Evolutionary conservation across 441 rosid genomes (phyloP).

Genomic region (Aquilaria agallochum): DNA sequence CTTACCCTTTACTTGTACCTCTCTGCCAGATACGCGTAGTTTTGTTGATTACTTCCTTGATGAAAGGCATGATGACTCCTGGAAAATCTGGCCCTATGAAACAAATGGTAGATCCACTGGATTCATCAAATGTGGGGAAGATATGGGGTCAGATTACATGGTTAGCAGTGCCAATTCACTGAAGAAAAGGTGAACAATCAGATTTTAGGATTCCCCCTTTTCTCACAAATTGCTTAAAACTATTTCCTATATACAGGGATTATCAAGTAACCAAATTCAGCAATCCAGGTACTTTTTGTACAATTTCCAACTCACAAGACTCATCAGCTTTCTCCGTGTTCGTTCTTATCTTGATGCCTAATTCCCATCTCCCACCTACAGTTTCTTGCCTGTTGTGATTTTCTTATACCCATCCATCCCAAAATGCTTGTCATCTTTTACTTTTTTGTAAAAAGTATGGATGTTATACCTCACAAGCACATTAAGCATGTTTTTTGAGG

Average conservation of each 20-base stretch:
- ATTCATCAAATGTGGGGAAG: constrained; percentile 25
- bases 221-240: constrained; percentile 8
- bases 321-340: background rate
- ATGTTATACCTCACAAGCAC: too few relatives aligned
- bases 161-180: constrained; percentile 26
- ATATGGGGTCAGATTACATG: constrained; percentile 29
- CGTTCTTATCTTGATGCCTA: background rate
- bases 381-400: too few relatives aligned
- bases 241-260: constrained; percentile 40
- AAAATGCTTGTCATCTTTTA: too few relatives aligned
- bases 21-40: constrained; percentile 29
- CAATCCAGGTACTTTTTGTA: constrained; percentile 43
- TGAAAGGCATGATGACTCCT: constrained; percentile 28
- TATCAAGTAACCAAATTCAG: constrained; percentile 33
- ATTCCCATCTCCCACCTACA: too few relatives aligned
- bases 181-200: constrained; percentile 43
- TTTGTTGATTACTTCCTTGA: constrained; percentile 24
- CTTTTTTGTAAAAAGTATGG: too few relatives aligned
- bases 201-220: constrained; percentile 16
- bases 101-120: constrained; percentile 26
- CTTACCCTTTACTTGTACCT: constrained; percentile 7
- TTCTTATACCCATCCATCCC: too few relatives aligned
- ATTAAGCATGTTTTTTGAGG: too few relatives aligned
- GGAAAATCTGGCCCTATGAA: constrained; percentile 31
- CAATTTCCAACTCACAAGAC: too few relatives aligned